Base-by-base conservation (phyloP, 495 filamentous ascomycete genomes). In the Aspergillus incahuasiensis region DNA sequence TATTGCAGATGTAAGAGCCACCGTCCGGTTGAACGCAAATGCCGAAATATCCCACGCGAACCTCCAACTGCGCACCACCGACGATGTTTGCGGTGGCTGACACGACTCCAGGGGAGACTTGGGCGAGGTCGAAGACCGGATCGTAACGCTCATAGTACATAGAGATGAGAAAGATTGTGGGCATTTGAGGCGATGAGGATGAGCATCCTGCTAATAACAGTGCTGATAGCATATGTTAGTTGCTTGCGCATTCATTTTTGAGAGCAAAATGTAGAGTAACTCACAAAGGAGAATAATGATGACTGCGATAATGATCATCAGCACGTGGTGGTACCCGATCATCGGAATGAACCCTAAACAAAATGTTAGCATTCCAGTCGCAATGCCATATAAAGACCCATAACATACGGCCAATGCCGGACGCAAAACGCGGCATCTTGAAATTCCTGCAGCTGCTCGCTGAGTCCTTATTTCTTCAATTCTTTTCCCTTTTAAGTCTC, bases 311-410 rank as follows among this genome's bases (percentile, higher is more conserved):
- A 99, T 74, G 61, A 97, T 88, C 94, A 99, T 97, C 61, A 99
- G 80, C 44, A 97, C 88, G 82, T 99, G 94, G 74, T 99, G 94
- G 73, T 97, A 99, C 58, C 95, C 94, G 57, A 99, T 84, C 74
- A 96, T 90, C 55, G 94, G 92, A 75, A 97, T 80, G 65, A 92
- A 83, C 63, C 90, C 91, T 96, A 62, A n/a, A 34, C 34, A 28
- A 35, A 34, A 32, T 54, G 63, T 68, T 44, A 52, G 57, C 28
- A 16, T 38, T 41, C 12, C 9, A 16, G 47, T 43, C 20, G 15
- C 13, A 50, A 12, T 35, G 1, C 6, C 19, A 16, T 32, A 30
- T 1, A 30, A 42, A 22, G 9, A 15, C 15, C 34, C 16, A 28
- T 30, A 32, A 70, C 73, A 38, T 73, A 75, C 73, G 67, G 59